Evolutionary conservation across 495 filamentous ascomycete species (phyloP), one percentile per base, ranked within the genome.

Genomic region (Podospora sp.): DNA sequence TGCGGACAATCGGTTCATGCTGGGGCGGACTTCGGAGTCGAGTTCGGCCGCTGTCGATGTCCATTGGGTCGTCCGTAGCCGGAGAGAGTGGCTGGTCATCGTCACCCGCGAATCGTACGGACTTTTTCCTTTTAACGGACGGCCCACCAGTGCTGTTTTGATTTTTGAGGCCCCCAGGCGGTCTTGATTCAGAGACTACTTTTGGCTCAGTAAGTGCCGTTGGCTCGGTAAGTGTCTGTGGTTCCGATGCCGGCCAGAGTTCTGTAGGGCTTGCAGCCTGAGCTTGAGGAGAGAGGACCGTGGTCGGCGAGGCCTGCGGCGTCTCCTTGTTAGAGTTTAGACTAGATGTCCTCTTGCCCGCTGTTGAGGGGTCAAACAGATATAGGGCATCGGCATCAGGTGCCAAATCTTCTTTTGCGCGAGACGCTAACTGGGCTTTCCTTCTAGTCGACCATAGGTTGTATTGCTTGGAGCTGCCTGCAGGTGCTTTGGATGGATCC

Each of bases 11-110:
- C 20, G 40, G 40, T 18, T 46, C 40, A 14, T 6, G 11, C 40
- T 2, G 16, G 14, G 40, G 9, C 11, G 40, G 40, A 14, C 40
- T 46, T 14, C 40, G 40, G 16, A 46, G 40, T 14, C 40, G 40
- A 46, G 12, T 46, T 18, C 40, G 9, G 2, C 40, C 40, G 5
- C 16, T 18, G n/a, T 62, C 60, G 12, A 25, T 18, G 18, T 62
- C 60, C 60, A 62, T 62, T 6, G 40, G 35, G 18, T 62, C 29
- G 18, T 62, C 29, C 8, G 29, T 33, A 8, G 29, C 60, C 50
- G 21, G 16, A n/a, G 60, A 50, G 22, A 11, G 33, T 21, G 25
- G 24, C 22, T 62, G 11, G 8, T 26, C 16, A 6, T 62, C 35
- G 18, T 62, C 60, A 3, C 29, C 29, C 8, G 24, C 35, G 25